Base-by-base conservation (phyloP, 192 early-diverging fungal species). In the Chytriomyces sp. region DNA sequence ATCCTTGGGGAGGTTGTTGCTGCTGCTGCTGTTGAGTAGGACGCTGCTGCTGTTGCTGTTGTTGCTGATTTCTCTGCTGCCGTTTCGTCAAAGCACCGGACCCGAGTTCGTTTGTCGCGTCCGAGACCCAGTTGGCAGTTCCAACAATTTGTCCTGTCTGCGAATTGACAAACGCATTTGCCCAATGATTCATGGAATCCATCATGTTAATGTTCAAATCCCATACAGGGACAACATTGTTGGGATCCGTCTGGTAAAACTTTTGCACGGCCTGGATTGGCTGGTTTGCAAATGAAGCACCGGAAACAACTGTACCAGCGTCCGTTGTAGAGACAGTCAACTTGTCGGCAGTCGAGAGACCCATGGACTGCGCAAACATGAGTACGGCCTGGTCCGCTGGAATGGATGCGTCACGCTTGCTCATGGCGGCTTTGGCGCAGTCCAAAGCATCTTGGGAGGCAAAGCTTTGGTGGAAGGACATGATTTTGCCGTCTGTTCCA, bases 381-480 rank as follows among this genome's bases (percentile, higher is more conserved):
- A 62, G 28, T 8, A 72, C 70, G 16, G 70, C 70, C 62, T 72
- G 70, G 5, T 59, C 70, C 7, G 61, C 70, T 62, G 57, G 26
- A 9, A 72, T 72, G 2, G 61, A 2, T 8, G 47, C 59, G 20
- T 60, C 45, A 0, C 45, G 72, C 10, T 67, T 35, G 66, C 13
- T 10, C 16, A 47, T 45, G 3, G 45, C 18, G 24, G 46, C 45
- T 13, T 11, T 28, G 18, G 18, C 26, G 10, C 10, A 18, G 16
- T 18, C 16, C 43, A 46, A 3, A 11, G 11, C 10, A 2, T 67
- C 44, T 4, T 16, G 11, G 1, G 66, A 24, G 26, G 26, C 66
- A 46, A 67, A 67, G 20, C 13, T 13, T 6, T 62, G 61, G 20
- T 67, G 53, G 26, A 50, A 16, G 24, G 45, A 50, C 35, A 76